These are phyloP conservation scores for Ramaria rubella DNA, from an alignment of 768 basidiomycete species.

Conservation along the genomic window DNA sequence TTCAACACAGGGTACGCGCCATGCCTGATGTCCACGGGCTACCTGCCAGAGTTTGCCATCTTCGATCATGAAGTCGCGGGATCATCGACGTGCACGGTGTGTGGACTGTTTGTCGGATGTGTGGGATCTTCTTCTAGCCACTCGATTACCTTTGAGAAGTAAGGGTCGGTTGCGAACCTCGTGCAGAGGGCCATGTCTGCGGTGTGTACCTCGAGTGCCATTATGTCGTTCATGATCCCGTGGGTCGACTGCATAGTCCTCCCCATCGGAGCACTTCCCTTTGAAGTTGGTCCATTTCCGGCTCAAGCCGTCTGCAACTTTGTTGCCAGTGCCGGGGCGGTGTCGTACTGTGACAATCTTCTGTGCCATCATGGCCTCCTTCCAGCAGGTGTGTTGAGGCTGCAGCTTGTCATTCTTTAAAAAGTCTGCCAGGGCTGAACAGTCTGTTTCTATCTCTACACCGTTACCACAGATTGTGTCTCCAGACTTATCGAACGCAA, in stretches of 20 bases:
- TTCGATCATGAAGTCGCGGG: too few species aligned
- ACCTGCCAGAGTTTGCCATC: too few species aligned
- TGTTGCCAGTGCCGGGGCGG: too few species aligned
- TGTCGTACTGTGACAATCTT: too few species aligned
- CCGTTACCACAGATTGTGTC: neutral
- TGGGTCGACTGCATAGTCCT: slow-evolving; percentile 14
- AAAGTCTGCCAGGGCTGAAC: too few species aligned
- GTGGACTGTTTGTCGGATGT: neutral
- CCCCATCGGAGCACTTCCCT: neutral
- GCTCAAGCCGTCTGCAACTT: slow-evolving; percentile 22
- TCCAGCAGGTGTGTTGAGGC: too few species aligned
- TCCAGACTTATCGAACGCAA: slow-evolving; percentile 16
- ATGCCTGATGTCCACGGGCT: neutral
- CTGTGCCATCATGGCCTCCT: too few species aligned
- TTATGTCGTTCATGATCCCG: slow-evolving; percentile 15
- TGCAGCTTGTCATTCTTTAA: too few species aligned
- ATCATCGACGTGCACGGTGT: too few species aligned
- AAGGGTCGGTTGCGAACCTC: neutral
- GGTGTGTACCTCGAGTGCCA: too few species aligned
- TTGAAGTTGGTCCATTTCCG: slow-evolving; percentile 16
- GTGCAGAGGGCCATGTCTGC: neutral
- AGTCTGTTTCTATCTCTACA: too few species aligned
- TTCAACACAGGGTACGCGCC: neutral
- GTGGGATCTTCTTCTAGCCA: neutral
- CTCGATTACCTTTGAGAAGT: too few species aligned